phyloP scores from a whole-genome alignment of 2,329 filamentous ascomycete genomes.

The Penicillium italicum region DNA sequence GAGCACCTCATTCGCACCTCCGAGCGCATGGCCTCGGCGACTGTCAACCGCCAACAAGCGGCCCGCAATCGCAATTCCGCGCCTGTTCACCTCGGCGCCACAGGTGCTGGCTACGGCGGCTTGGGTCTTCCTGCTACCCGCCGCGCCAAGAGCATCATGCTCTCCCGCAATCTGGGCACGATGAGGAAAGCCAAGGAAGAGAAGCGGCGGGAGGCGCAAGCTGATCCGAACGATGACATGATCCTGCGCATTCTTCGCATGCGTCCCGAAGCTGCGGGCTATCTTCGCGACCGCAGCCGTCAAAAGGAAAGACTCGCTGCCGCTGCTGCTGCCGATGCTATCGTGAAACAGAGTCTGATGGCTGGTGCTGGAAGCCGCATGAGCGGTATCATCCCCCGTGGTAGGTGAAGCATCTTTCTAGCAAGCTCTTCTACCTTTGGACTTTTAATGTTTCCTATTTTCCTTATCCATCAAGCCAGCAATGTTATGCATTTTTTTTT shows the following conservation, averaged over 20 bases:
- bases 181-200: conserved; percentile 96
- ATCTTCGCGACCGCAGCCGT: conserved; percentile 83
- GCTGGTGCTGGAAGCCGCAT: conserved; percentile 54
- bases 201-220: conserved; percentile 90
- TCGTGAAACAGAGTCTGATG: conserved; percentile 86
- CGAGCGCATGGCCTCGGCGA: conserved; percentile 89
- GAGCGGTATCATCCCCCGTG: conserved; percentile 42
- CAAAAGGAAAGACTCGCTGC: conserved; percentile 93
- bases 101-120: conserved; percentile 47
- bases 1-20: conserved; percentile 91
- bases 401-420: conserved; percentile 21
- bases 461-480: neutral
- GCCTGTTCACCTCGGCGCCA: conserved; percentile 52
- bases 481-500: neutral
- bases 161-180: conserved; percentile 87
- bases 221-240: conserved; percentile 97
- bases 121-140: conserved; percentile 49
- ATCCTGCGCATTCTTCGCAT: conserved; percentile 92
- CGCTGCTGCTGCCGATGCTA: conserved; percentile 84
- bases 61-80: conserved; percentile 66
- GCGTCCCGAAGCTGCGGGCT: conserved; percentile 82
- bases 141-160: conserved; percentile 72
- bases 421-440: conserved; percentile 1
- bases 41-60: conserved; percentile 70
- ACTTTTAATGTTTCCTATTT: neutral